phyloP scores from a whole-genome alignment of 139 green algal species.

The Haematococcus lacustris region DNA sequence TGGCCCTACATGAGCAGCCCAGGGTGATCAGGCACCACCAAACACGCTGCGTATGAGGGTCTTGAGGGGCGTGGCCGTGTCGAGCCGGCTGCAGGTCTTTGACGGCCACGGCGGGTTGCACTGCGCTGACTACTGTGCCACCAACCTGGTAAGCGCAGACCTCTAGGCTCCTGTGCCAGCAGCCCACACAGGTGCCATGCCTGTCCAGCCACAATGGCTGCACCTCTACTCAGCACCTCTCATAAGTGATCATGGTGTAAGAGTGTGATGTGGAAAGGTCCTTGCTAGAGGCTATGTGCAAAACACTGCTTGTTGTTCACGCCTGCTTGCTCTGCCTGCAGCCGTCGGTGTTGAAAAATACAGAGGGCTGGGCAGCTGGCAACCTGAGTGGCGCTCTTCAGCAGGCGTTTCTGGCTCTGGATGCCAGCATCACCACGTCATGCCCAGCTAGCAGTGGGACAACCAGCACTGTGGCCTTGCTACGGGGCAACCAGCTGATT shows the following conservation, averaged over 20 bases:
- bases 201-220: not conserved
- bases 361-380: not conserved
- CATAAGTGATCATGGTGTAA: not conserved
- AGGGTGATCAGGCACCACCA: no score
- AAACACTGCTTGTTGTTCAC: not conserved
- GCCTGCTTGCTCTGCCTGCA: not conserved
- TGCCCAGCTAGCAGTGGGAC: conserved; percentile 12
- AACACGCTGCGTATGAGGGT: no score
- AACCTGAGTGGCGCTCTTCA: conserved; percentile 11
- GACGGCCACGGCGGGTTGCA: conserved; percentile 1
- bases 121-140: not conserved
- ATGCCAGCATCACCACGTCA: conserved; percentile 5
- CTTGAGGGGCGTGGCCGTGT: no score
- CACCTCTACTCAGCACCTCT: not conserved
- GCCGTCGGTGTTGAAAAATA: not conserved
- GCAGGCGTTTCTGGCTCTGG: conserved; percentile 24
- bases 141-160: not conserved
- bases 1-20: no score
- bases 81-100: not conserved
- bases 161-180: not conserved
- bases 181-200: not conserved
- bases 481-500: conserved; percentile 14
- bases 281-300: not conserved
- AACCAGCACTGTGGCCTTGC: conserved; percentile 22
- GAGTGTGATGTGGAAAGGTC: not conserved